These are phyloP conservation scores for Trichoderma reesei DNA, from an alignment of 495 filamentous ascomycete species.

Conservation along the genomic window DNA sequence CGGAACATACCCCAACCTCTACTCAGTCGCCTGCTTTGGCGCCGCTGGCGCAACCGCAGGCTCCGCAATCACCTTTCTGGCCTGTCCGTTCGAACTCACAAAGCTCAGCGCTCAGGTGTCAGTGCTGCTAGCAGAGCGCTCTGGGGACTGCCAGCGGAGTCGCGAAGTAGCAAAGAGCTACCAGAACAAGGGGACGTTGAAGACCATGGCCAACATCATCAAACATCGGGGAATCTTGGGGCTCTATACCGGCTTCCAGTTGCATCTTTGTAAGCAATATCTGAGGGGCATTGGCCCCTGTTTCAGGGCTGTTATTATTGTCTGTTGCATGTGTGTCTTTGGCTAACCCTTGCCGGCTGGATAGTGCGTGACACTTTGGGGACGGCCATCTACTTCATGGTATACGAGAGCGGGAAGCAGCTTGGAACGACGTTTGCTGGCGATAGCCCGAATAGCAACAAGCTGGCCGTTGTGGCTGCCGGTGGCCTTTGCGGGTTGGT, in stretches of 20 bases:
- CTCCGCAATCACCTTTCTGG: slow-evolving; percentile 68
- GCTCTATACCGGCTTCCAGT: slow-evolving; percentile 75
- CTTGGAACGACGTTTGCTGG: slow-evolving; percentile 64
- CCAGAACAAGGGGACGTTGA: slow-evolving; percentile 69
- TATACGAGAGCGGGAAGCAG: slow-evolving; percentile 87
- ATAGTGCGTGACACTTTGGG: slow-evolving; percentile 77
- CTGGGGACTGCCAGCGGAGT: slow-evolving; percentile 42
- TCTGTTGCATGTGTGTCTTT: background rate
- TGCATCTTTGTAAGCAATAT: slow-evolving; percentile 60
- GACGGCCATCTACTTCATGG: slow-evolving; percentile 81
- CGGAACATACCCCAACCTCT: slow-evolving; percentile 58
- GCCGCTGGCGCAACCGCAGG: slow-evolving; percentile 71
- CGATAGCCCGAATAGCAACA: slow-evolving; percentile 55
- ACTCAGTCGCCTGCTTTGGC: slow-evolving; percentile 64
- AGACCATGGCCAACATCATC: slow-evolving; percentile 70
- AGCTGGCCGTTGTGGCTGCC: slow-evolving; percentile 60
- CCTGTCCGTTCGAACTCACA: slow-evolving; percentile 89
- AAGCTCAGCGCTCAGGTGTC: slow-evolving; percentile 86
- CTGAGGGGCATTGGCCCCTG: slow-evolving; percentile 1
- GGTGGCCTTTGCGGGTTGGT: slow-evolving; percentile 72
- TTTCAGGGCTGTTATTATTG: background rate
- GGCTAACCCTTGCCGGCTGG: background rate
- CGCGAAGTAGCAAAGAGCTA: slow-evolving; percentile 57
- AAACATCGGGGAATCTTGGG: slow-evolving; percentile 66
- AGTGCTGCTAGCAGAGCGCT: slow-evolving; percentile 66